A percentile compares a stretch with the other conserved stretches of the same genome.
These are phyloP conservation scores for Royoungia palumana DNA, from an alignment of 768 basidiomycete species.

Conservation along the genomic window DNA sequence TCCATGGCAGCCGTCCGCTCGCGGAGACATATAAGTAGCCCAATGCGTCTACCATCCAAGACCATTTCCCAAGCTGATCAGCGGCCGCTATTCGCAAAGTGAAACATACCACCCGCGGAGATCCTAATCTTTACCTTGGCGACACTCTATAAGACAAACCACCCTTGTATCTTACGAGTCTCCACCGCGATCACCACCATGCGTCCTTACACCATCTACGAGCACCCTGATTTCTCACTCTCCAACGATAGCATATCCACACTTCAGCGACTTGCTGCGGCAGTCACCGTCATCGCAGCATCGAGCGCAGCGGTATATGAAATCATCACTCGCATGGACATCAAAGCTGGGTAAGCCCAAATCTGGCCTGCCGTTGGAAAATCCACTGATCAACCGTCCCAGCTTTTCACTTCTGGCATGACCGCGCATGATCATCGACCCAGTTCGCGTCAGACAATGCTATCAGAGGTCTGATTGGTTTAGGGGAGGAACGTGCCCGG, in stretches of 20 bases:
- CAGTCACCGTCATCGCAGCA: slow-evolving; percentile 30
- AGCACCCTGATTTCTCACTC: slow-evolving; percentile 32
- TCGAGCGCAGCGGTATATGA: slow-evolving; percentile 32
- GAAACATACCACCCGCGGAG: too few relatives aligned
- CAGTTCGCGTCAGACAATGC: too few relatives aligned
- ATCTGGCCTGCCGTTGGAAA: not conserved
- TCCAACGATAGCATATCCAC: slow-evolving; percentile 23
- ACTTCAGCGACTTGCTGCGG: slow-evolving; percentile 24
- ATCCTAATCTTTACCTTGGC: too few relatives aligned
- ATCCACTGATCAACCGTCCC: not conserved
- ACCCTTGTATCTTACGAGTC: not conserved
- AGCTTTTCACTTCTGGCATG: slow-evolving; percentile 16
- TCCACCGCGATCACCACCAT: slow-evolving; percentile 10
- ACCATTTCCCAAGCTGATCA: too few relatives aligned
- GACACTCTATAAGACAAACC: too few relatives aligned
- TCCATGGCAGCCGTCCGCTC: too few relatives aligned
- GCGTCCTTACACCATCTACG: slow-evolving; percentile 34
- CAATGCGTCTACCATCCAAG: too few relatives aligned
- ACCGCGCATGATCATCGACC: not conserved
- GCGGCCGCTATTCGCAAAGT: too few relatives aligned
- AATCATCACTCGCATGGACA: slow-evolving; percentile 16
- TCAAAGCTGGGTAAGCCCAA: slow-evolving; percentile 19
- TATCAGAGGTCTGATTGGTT: too few relatives aligned
- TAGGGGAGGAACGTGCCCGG: too few relatives aligned
- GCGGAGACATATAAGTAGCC: too few relatives aligned